phyloP scores from a whole-genome alignment of 768 basidiomycete species.

The Serendipita sp. region DNA sequence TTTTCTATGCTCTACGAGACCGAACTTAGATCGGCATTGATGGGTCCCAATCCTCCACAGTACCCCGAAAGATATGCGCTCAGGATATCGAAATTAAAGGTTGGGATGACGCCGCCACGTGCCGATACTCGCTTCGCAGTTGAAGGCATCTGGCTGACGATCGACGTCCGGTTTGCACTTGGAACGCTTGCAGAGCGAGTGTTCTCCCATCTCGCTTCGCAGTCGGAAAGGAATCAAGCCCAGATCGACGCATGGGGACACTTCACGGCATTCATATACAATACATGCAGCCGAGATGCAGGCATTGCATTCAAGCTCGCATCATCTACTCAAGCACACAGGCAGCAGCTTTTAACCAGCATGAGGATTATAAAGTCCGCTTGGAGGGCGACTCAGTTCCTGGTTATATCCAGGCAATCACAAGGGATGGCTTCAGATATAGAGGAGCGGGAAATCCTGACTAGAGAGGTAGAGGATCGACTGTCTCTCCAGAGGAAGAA shows the following conservation, averaged over 20 bases:
- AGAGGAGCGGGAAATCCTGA: neutral
- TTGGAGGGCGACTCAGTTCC: constrained; percentile 30
- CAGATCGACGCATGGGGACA: constrained; percentile 30
- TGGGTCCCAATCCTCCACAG: constrained; percentile 24
- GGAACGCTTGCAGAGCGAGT: constrained; percentile 28
- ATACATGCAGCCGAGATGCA: constrained; percentile 32
- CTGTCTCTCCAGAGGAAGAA: neutral
- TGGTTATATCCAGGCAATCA: constrained; percentile 28
- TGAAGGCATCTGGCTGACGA: constrained; percentile 40
- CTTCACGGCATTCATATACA: constrained; percentile 31
- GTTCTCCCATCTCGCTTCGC: constrained; percentile 21
- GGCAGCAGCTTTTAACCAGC: constrained; percentile 32
- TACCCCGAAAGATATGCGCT: constrained; percentile 34
- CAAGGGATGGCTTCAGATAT: constrained; percentile 11
- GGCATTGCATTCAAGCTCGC: constrained; percentile 31
- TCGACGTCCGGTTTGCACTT: constrained; percentile 38
- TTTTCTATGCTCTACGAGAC: constrained; percentile 33
- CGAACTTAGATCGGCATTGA: constrained; percentile 24
- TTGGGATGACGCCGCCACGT: constrained; percentile 41
- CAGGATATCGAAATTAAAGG: constrained; percentile 31
- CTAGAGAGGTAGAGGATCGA: neutral
- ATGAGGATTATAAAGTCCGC: constrained; percentile 28
- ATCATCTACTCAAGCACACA: constrained; percentile 31
- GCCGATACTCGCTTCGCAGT: constrained; percentile 44
- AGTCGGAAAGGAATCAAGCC: constrained; percentile 12